Percentiles rank a stretch among this genome's conserved stretches.
phyloP scores from a whole-genome alignment of 164 flowering plant species.

The Annona cherimola region DNA sequence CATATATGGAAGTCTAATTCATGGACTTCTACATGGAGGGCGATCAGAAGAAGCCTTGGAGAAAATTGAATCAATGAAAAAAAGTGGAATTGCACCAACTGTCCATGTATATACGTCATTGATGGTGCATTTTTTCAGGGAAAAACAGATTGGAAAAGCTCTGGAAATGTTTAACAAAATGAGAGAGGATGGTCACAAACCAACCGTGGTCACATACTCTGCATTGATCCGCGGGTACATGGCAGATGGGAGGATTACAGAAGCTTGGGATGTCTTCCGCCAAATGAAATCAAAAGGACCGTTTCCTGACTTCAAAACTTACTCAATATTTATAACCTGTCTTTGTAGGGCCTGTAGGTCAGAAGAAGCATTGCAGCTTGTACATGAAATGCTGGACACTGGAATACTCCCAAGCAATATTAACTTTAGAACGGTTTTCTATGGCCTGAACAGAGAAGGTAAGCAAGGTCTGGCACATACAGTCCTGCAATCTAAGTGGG shows the following conservation, averaged over 20 bases:
- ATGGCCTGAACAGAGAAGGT: constrained; percentile 83
- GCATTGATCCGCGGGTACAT: constrained; percentile 65
- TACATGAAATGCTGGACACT: constrained; percentile 56
- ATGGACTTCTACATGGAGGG: constrained; percentile 51
- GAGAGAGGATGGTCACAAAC: constrained; percentile 54
- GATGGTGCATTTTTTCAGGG: constrained; percentile 54
- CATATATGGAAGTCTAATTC: constrained; percentile 69
- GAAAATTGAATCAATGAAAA: constrained; percentile 60
- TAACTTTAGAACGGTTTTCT: constrained; percentile 56
- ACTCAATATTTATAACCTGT: constrained; percentile 60
- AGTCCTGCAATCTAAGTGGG: constrained; percentile 49
- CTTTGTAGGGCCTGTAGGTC: constrained; percentile 64
- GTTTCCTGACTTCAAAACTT: constrained; percentile 74
- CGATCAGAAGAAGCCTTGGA: constrained; percentile 52
- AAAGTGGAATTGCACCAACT: constrained; percentile 48
- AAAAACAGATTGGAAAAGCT: constrained; percentile 48
- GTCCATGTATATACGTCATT: constrained; percentile 81
- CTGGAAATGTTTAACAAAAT: constrained; percentile 46
- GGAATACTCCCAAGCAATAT: constrained; percentile 70
- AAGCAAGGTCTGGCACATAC: constrained; percentile 56
- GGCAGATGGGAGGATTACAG: constrained; percentile 41
- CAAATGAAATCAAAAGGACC: constrained; percentile 60
- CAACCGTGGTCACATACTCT: constrained; percentile 67
- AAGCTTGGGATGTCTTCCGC: constrained; percentile 62
- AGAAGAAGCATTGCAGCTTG: constrained; percentile 67